phyloP scores from a whole-genome alignment of 192 early-diverging fungal genomes.

The Haplosporangium gracile region DNA sequence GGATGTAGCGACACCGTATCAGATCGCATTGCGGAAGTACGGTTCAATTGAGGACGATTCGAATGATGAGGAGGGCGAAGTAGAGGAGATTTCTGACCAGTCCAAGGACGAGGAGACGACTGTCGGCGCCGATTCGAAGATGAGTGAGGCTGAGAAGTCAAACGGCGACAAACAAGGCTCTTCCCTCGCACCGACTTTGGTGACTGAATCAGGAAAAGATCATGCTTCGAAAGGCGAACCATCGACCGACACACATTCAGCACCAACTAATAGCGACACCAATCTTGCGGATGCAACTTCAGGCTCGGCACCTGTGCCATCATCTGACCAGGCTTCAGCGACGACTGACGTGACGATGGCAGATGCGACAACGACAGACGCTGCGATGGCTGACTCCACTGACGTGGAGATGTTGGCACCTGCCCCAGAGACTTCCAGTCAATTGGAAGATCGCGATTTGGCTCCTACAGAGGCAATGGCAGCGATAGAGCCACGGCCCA shows the following conservation, averaged over 20 bases:
- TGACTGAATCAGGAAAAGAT: background rate
- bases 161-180: background rate
- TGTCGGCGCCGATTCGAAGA: background rate
- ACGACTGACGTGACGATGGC: background rate
- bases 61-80: slow-evolving; percentile 20
- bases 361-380: background rate
- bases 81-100: slow-evolving; percentile 4
- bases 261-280: background rate
- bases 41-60: slow-evolving; percentile 7
- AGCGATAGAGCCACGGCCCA: slow-evolving; percentile 22
- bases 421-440: background rate
- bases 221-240: background rate
- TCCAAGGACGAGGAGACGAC: background rate
- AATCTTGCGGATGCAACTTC: background rate
- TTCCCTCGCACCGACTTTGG: background rate
- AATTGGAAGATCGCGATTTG: background rate
- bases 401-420: background rate
- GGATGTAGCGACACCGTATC: background rate
- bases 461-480: background rate
- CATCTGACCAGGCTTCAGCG: background rate
- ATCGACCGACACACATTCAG: background rate
- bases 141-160: background rate
- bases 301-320: background rate
- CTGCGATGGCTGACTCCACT: background rate
- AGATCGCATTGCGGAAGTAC: background rate